Conservation (phyloP, 2,329 filamentous ascomycete species). For the Nemania abortiva region DNA sequence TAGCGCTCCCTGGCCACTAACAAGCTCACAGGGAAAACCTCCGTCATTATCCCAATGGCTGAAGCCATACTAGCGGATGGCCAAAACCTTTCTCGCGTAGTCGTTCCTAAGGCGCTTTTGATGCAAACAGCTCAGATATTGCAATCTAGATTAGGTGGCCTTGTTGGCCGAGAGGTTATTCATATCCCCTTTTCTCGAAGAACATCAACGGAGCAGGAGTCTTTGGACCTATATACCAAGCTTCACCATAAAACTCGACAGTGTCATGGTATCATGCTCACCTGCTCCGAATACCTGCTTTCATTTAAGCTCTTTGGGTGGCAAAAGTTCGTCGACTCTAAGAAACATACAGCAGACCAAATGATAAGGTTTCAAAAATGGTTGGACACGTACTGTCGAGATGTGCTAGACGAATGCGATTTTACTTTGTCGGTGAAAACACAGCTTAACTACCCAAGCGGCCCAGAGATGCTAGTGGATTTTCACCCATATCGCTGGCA, state of each 20-base stretch:
- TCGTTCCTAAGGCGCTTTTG: conserved; percentile 69
- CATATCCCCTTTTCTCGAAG: conserved; percentile 71
- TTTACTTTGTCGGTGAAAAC: conserved; percentile 65
- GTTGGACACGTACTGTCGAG: conserved; percentile 63
- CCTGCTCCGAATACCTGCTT: conserved; percentile 72
- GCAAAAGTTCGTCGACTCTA: conserved; percentile 65
- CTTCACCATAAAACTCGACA: conserved; percentile 56
- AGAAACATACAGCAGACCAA: conserved; percentile 54
- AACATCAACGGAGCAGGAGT: conserved; percentile 52
- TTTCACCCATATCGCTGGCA: conserved; percentile 66
- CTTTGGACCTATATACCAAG: conserved; percentile 55
- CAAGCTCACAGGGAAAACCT: conserved; percentile 64
- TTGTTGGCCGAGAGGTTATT: conserved; percentile 65
- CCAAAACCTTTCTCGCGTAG: conserved; percentile 61
- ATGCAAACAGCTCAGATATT: conserved; percentile 69
- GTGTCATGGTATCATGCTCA: conserved; percentile 66
- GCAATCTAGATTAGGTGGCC: conserved; percentile 66
- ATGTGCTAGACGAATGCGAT: conserved; percentile 75
- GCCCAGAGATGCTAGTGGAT: conserved; percentile 62
- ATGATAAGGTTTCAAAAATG: conserved; percentile 67
- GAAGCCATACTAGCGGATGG: conserved; percentile 60
- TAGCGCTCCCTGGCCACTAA: conserved; percentile 22
- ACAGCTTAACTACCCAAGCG: conserved; percentile 69
- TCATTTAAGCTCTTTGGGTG: conserved; percentile 73
- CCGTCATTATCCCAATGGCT: conserved; percentile 68